Evolutionary conservation across 2,329 filamentous ascomycete genomes (phyloP).

Genomic region (Fusarium gaditjirri): DNA sequence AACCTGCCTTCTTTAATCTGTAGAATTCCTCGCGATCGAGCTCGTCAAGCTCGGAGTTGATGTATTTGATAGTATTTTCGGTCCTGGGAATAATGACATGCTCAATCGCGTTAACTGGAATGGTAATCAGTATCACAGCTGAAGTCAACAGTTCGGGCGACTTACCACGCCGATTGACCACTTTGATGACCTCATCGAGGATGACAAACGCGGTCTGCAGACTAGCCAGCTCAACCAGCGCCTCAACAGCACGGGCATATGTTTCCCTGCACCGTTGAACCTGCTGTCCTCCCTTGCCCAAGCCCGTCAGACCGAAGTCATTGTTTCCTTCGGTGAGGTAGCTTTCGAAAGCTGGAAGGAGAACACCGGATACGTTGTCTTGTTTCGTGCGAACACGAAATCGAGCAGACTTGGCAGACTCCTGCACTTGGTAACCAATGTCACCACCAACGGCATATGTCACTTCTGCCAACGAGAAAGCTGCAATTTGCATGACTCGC

Average conservation of each 20-base stretch:
- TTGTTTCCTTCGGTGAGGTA: conserved; percentile 89
- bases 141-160: not conserved
- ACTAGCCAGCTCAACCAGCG: conserved; percentile 92
- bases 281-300: conserved; percentile 97
- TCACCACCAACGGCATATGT: conserved; percentile 96
- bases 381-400: conserved; percentile 96
- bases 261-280: conserved; percentile 95
- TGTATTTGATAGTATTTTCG: conserved; percentile 99
- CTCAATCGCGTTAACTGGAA: conserved; percentile 89
- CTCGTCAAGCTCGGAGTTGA: conserved; percentile 98
- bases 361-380: conserved; percentile 97
- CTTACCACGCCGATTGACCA: conserved; percentile 91
- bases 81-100: conserved; percentile 97
- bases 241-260: conserved; percentile 95
- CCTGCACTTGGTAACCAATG: conserved; percentile 96
- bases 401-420: conserved; percentile 90
- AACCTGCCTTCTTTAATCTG: conserved; percentile 81
- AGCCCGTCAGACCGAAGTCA: conserved; percentile 93
- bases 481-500: conserved; percentile 97
- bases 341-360: conserved; percentile 93
- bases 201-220: conserved; percentile 98
- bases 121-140: conserved; percentile 6
- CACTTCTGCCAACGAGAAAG: conserved; percentile 96
- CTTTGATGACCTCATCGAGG: conserved; percentile 98
- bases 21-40: conserved; percentile 98